Base-by-base conservation (phyloP, 352 stramenopile species). In the Albugo candida region DNA sequence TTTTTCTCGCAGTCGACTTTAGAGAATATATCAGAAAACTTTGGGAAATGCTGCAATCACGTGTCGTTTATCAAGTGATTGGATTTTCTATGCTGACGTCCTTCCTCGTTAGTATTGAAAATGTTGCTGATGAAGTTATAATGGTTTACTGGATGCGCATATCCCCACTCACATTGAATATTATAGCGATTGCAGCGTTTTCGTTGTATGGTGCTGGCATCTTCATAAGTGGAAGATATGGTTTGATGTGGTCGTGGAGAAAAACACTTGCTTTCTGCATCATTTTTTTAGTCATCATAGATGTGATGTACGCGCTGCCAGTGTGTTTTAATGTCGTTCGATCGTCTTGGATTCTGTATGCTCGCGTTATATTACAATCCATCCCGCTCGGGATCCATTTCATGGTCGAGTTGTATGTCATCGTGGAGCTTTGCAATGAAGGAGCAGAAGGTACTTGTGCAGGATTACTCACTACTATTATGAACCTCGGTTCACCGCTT, bases 291-390 rank as follows among this genome's bases (percentile, higher is more conserved):
- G 75, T 72, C 35, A 21, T 64, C 13, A 53, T 69, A 24, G 71
- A 73, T 45, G 53, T 69, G 20, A 45, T 40, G 5, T 61, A 77
- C 19, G 65, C 65, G 38, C 42, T 81, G 21, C 47, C 69, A 36
- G 65, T 70, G 18, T 81, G 64, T 1, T 81, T 71, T 35, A 64
- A 77, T 49, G 53, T 82, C 20, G 46, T 72, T 12, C 73, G 73
- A 48, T 78, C 65, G 47, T 54, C 76, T 46, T 83, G 70, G 73
- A 81, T 84, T 54, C 81, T 72, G 35, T 58, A 83, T 13, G 72
- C 65, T 17, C 63, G 65, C 0, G 60, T 69, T n/a, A 58, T 79
- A 27, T 52, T 82, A 37, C 59, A 65, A 1, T 64, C 69, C 19
- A 65, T 83, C 39, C 68, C 70, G 2, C 66, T 75, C 34, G 68